Evolutionary conservation across 768 basidiomycete species (phyloP), one percentile per base, ranked within the genome.

Genomic region (Tubosaeta sp.): DNA sequence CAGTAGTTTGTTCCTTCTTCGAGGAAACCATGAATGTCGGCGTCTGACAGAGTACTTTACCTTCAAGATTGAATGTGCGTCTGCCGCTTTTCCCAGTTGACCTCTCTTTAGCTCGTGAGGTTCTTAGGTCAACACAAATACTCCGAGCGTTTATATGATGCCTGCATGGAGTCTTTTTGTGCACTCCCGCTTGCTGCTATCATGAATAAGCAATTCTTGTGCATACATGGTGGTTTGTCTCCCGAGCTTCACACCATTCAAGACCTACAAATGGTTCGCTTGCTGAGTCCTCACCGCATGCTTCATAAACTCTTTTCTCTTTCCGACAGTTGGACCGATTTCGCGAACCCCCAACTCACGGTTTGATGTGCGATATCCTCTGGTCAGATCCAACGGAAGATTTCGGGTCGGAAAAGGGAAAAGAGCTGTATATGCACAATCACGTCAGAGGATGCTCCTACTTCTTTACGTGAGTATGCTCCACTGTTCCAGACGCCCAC

Each of bases 191-290:
- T 88, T 5, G 86, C 85, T 2, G 86, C 85, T 26, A 75, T 88
- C 62, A 87, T 88, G 86, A 87, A 87, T 73, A 86, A 86, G 63
- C 85, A 88, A 62, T 88, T 88, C 70, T 71, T 88, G 54, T 88
- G 85, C 65, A 85, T 87, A 47, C 85, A 88, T 47, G 85, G 85
- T 32, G 85, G 85, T 16, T 69, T 87, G n/a, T 83, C 81, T 0
- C 85, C 85, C 0, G 85, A 87, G 62, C 67, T 88, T 7, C 72
- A 82, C 43, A 86, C 85, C 0, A 66, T 86, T 16, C 83, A 86
- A 52, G 85, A 88, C 60, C 73, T 88, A 22, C 76, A 84, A 46
- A 66, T 64, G 47, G 85, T 85, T 48, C 54, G 81, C 44, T 7
- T n/a, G 9, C 16, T 17, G 5, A 22, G 2, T 16, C 9, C 29